Base-by-base conservation (phyloP, 2,329 filamentous ascomycete species). In the Aureobasidium namibiae region DNA sequence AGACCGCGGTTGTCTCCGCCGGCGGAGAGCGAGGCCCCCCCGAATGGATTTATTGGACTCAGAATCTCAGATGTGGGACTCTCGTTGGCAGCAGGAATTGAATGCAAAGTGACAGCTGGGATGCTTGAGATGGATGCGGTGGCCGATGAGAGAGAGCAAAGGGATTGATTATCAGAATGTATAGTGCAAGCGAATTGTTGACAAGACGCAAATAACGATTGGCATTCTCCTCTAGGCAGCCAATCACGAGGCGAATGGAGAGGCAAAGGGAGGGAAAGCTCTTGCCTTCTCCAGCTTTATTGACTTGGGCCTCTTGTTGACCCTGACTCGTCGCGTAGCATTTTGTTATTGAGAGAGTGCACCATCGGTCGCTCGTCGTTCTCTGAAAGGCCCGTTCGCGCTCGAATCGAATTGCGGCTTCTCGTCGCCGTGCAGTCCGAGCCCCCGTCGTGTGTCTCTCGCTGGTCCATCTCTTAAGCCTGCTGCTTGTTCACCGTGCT, bases 291-390 rank as follows among this genome's bases (percentile, higher is more conserved):
- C 50, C 50, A 54, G 50, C n/a, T 54, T 54, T 54, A 2, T 14
- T n/a, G 9, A 8, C 31, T 31, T 31, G 44, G 29, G 31, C 42
- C 23, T 24, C 23, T n/a, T 21, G 24, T 54, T 42, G 36, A 52
- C 34, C 50, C 42, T 54, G 50, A 54, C 50, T 54, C 50, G 50
- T n/a, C n/a, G n/a, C n/a, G n/a, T n/a, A n/a, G n/a, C n/a, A n/a
- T n/a, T n/a, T 49, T 49, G 45, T n/a, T 34, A 26, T 16, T 49
- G 48, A 52, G 26, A 52, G 33, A 39, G 48, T 52, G 48, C 48
- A 39, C 48, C 48, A 34, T 52, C 48, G 33, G 29, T 29, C 16
- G n/a, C n/a, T 48, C 50, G 16, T 42, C 24, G n/a, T n/a, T n/a
- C n/a, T n/a, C n/a, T n/a, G n/a, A 54, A 52, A 41, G 34, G 50